These are phyloP conservation scores for Trypanosoma avium DNA, from an alignment of 208 protist genomes.

Conservation along the genomic window DNA sequence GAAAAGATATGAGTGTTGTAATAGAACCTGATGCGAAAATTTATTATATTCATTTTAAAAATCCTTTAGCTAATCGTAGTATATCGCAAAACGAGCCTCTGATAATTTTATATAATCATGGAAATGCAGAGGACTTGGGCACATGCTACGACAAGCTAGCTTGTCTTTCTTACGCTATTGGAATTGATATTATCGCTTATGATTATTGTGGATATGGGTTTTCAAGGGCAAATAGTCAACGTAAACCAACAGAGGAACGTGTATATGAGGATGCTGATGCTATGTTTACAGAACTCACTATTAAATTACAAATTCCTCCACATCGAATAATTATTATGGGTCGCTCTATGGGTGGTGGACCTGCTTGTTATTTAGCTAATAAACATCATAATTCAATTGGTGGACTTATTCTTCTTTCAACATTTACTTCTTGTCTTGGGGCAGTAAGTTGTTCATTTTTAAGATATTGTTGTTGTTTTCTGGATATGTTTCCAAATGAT, in stretches of 20 bases:
- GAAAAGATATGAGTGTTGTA: slow-evolving; percentile 24
- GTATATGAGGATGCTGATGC: slow-evolving; percentile 72
- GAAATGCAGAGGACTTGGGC: slow-evolving; percentile 74
- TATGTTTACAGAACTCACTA: slow-evolving; percentile 55
- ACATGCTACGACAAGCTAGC: slow-evolving; percentile 31
- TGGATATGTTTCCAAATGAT: slow-evolving; percentile 63
- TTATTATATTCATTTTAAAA: slow-evolving; percentile 21
- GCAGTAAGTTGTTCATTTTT: slow-evolving; percentile 35
- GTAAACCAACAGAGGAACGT: slow-evolving; percentile 32
- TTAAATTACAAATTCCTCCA: slow-evolving; percentile 36
- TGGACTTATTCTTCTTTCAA: slow-evolving; percentile 65
- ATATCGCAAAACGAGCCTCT: slow-evolving; percentile 3
- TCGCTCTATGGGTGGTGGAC: slow-evolving; percentile 75
- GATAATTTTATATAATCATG: slow-evolving; percentile 72
- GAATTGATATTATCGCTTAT: slow-evolving; percentile 51
- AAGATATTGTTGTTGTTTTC: slow-evolving; percentile 29
- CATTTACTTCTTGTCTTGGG: slow-evolving; percentile 70
- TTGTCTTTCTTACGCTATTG: slow-evolving; percentile 29
- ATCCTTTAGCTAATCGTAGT: not conserved
- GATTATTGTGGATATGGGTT: slow-evolving; percentile 85
- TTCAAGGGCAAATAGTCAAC: slow-evolving; percentile 32
- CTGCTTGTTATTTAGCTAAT: slow-evolving; percentile 69
- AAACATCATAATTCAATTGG: slow-evolving; percentile 61
- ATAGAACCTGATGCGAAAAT: not conserved
- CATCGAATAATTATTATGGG: slow-evolving; percentile 60